phyloP scores from a whole-genome alignment of 305 asterid species.

The Salvia sclarea region DNA sequence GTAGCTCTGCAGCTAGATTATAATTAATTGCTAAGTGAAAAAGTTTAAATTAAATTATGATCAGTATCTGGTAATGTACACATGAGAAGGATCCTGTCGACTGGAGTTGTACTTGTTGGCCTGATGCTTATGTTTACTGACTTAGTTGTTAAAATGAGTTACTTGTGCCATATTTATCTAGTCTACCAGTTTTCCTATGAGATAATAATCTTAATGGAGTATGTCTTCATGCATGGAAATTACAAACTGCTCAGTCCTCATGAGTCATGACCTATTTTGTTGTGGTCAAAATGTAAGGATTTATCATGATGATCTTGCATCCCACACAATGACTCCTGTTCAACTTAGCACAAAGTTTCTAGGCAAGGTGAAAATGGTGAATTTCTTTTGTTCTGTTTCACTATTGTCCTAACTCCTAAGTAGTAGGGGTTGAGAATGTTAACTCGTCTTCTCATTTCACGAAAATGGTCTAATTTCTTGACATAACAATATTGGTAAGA shows the following conservation, averaged over 20 bases:
- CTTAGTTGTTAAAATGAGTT: background rate
- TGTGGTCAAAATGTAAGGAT: background rate
- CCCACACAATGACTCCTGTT: background rate
- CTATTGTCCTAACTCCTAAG: background rate
- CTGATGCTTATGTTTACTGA: background rate
- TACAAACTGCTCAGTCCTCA: background rate
- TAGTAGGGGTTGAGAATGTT: background rate
- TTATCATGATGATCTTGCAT: background rate
- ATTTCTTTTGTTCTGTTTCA: background rate
- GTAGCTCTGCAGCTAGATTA: background rate
- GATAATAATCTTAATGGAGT: background rate
- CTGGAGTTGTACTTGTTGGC: too few relatives aligned
- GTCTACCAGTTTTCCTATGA: background rate
- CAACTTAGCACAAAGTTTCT: background rate
- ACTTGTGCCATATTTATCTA: background rate
- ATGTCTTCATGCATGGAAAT: background rate
- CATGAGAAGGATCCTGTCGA: too few relatives aligned
- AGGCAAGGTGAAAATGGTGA: background rate
- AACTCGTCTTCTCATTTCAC: background rate
- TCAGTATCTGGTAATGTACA: background rate
- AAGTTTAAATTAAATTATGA: background rate
- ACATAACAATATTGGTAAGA: background rate
- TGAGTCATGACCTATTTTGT: background rate
- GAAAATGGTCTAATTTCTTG: background rate
- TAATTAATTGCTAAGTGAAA: background rate